phyloP scores from a whole-genome alignment of 2,329 filamentous ascomycete genomes.

The Fusarium floridanum region DNA sequence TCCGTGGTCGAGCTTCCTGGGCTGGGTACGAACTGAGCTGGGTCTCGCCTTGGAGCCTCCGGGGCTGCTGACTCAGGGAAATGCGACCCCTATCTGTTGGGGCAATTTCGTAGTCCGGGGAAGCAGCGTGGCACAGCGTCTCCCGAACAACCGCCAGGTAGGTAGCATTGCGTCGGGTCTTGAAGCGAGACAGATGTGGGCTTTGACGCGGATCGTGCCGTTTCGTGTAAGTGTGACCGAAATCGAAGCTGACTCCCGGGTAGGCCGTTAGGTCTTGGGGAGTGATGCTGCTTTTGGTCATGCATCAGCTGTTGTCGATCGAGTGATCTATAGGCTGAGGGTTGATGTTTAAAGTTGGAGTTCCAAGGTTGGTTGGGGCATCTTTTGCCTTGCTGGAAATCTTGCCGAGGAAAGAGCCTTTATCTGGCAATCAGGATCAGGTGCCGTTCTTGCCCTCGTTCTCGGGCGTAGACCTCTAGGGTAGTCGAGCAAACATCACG shows the following conservation, averaged over 20 bases:
- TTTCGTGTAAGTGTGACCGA: background rate
- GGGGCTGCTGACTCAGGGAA: constrained; percentile 24
- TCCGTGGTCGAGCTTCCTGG: constrained; percentile 11
- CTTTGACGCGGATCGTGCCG: background rate
- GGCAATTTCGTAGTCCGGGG: constrained; percentile 35
- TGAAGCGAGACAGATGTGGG: constrained; percentile 17
- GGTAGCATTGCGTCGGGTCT: constrained; percentile 16
- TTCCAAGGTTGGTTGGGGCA: background rate
- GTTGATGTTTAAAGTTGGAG: background rate
- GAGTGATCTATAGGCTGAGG: background rate
- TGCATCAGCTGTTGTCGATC: background rate
- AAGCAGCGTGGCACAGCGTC: constrained; percentile 34
- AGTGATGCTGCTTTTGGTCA: background rate
- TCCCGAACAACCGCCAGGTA: constrained; percentile 31
- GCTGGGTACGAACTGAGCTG: constrained; percentile 11
- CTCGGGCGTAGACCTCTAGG: background rate
- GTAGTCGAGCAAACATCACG: background rate
- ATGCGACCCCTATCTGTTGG: constrained; percentile 18
- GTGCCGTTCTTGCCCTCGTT: background rate
- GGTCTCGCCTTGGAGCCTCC: constrained; percentile 21
- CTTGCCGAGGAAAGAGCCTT: background rate
- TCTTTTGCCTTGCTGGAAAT: background rate
- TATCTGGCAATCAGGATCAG: background rate
- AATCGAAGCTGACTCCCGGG: background rate
- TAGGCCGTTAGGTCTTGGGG: background rate